Conservation (phyloP, 2,329 filamentous ascomycete genomes). For the Pyrenophora teres region DNA sequence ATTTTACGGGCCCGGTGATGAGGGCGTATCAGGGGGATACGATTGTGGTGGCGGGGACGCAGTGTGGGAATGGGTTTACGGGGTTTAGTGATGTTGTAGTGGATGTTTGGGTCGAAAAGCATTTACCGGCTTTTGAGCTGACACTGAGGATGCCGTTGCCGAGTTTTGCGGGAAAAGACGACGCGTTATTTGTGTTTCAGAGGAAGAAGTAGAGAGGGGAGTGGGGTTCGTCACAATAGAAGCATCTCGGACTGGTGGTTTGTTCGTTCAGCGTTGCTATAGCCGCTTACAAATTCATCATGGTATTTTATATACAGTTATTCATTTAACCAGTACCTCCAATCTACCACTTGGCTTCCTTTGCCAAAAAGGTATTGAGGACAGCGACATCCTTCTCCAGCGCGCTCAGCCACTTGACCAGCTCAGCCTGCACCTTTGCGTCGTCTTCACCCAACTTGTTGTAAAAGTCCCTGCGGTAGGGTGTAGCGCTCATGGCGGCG, state of each 20-base stretch:
- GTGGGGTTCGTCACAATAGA: background rate
- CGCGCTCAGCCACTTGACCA: slow-evolving; percentile 74
- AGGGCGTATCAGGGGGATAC: slow-evolving; percentile 65
- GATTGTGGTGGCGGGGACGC: slow-evolving; percentile 73
- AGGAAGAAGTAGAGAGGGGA: slow-evolving; percentile 37
- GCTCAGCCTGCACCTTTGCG: slow-evolving; percentile 64
- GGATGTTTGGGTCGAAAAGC: slow-evolving; percentile 67
- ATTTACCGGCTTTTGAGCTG: slow-evolving; percentile 63
- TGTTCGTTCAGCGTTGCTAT: background rate
- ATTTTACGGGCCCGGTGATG: slow-evolving; percentile 68
- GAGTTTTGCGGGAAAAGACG: slow-evolving; percentile 77
- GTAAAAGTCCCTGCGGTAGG: slow-evolving; percentile 94
- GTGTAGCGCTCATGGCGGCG: slow-evolving; percentile 89
- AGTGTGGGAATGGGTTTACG: slow-evolving; percentile 76
- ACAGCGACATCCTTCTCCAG: slow-evolving; percentile 80
- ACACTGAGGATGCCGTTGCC: slow-evolving; percentile 69
- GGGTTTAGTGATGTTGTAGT: slow-evolving; percentile 67
- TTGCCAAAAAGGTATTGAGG: slow-evolving; percentile 63
- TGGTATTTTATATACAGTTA: background rate
- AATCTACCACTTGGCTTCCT: slow-evolving; percentile 42
- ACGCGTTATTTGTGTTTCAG: slow-evolving; percentile 70
- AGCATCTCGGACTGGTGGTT: background rate
- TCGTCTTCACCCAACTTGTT: slow-evolving; percentile 75
- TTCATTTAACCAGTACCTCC: background rate
- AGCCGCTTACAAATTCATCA: background rate